Conservation (phyloP, 352 stramenopile genomes). For the Ochromonadaceae sp. region DNA sequence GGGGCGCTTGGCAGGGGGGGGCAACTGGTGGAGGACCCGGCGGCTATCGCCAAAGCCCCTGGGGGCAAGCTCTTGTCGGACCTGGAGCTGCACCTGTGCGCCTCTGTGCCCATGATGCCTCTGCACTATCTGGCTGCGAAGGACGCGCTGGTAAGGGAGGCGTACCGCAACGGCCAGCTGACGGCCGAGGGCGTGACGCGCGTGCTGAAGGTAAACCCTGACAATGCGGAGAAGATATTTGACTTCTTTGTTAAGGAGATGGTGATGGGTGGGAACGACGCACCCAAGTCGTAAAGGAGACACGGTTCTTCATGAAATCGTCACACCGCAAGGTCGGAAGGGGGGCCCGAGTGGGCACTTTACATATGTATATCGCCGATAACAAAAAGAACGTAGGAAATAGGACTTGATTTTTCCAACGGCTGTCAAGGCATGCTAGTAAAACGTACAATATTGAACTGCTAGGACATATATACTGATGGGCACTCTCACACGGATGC, state of each 20-base stretch:
- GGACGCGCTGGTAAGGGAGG: constrained; percentile 47
- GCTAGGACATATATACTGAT: no score
- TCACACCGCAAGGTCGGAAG: no score
- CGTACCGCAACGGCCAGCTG: neutral
- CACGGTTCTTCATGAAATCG: no score
- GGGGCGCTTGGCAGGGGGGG: neutral
- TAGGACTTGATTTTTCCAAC: no score
- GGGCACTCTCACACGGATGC: no score
- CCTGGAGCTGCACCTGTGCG: constrained; percentile 56
- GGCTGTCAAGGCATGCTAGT: no score
- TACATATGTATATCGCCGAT: no score
- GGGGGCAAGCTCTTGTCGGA: constrained; percentile 51
- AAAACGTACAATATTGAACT: no score
- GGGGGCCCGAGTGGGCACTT: no score
- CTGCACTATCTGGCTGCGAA: constrained; percentile 76
- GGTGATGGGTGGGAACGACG: no score
- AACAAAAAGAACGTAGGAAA: no score
- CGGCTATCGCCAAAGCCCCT: constrained; percentile 47
- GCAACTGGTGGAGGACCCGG: neutral
- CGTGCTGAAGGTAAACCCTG: neutral
- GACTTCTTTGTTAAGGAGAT: constrained; percentile 16
- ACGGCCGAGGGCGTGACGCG: neutral
- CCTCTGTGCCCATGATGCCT: constrained; percentile 58
- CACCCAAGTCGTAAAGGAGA: no score
- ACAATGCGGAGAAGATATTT: neutral